Base-by-base conservation (phyloP, 1,139 yeast species). In the Suhomyces kunorum region DNA sequence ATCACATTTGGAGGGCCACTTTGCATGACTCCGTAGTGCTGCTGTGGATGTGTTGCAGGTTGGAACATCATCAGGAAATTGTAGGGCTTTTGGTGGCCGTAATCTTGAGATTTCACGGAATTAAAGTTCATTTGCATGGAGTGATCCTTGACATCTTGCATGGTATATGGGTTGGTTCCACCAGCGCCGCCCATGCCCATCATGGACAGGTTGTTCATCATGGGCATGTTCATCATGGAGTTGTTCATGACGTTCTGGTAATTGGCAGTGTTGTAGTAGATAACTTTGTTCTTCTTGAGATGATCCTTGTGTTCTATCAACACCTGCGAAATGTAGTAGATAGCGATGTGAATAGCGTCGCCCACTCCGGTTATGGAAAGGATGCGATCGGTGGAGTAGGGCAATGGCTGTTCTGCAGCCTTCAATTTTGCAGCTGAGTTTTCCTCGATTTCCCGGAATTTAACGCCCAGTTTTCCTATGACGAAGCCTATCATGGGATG, bases 261-360 rank as follows among this genome's bases (percentile, higher is more conserved):
- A 49, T 74, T 76, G 3, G 81, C 82, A 4, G 90, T 89, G 53
- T 81, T 81, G 58, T 84, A 84, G 54, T 71, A 82, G 2, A 83
- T 64, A 46, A 80, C 64, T 56, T 81, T 70, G 53, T 68, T 65
- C 50, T 72, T 69, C 45, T 74, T 77, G 43, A 78, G 66, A 23
- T 68, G 64, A 39, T 76, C 80, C 46, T 76, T 75, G 55, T 80
- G 83, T 48, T 81, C 85, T 44, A 79, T 59, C 41, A 83, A 69
- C 6, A 85, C 83, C 56, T 81, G 83, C 2, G 86, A 80, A 42
- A 87, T 74, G 55, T 83, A 83, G 58, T 82, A 86, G 1, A 83
- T 71, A 6, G 96, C 96, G 50, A 87, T 85, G 55, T 87, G 95
- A 37, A 89, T 78, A 3, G 95, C 90, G 63, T 86, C 95, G 4